These are phyloP conservation scores for Backusella tarrabulga DNA, from an alignment of 192 early-diverging fungal species.

Conservation along the genomic window DNA sequence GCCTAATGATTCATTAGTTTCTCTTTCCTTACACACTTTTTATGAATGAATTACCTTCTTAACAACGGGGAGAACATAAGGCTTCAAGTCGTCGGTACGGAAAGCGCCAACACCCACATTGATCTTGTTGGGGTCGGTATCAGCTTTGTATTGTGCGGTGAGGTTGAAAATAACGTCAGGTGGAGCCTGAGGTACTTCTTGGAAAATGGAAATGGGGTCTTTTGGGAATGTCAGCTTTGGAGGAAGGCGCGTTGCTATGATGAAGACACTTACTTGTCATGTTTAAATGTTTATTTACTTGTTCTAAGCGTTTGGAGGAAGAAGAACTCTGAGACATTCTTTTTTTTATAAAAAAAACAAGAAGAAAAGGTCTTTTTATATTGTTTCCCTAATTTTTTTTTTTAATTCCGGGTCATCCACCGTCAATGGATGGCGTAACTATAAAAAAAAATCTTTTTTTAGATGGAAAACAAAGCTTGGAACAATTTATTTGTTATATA, in stretches of 20 bases:
- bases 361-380: background rate
- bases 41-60: constrained; percentile 61
- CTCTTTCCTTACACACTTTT: background rate
- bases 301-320: background rate
- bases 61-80: constrained; percentile 94
- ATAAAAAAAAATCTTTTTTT: background rate
- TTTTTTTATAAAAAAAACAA: background rate
- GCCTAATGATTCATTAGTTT: constrained; percentile 45
- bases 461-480: background rate
- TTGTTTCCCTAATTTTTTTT: background rate
- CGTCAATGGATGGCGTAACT: no score
- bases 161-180: constrained; percentile 92
- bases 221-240: background rate
- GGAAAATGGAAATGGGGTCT: constrained; percentile 46
- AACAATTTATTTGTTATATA: background rate
- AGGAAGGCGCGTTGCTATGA: background rate
- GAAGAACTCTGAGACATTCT: constrained; percentile 4
- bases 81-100: constrained; percentile 88
- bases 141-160: constrained; percentile 80
- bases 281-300: constrained; percentile 6
- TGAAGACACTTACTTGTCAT: background rate
- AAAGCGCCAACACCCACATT: constrained; percentile 97
- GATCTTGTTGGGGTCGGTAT: constrained; percentile 76
- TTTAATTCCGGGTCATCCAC: no score
- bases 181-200: constrained; percentile 60